phyloP scores from a whole-genome alignment of 2,329 filamentous ascomycete species.

The Epichloe bromicola region DNA sequence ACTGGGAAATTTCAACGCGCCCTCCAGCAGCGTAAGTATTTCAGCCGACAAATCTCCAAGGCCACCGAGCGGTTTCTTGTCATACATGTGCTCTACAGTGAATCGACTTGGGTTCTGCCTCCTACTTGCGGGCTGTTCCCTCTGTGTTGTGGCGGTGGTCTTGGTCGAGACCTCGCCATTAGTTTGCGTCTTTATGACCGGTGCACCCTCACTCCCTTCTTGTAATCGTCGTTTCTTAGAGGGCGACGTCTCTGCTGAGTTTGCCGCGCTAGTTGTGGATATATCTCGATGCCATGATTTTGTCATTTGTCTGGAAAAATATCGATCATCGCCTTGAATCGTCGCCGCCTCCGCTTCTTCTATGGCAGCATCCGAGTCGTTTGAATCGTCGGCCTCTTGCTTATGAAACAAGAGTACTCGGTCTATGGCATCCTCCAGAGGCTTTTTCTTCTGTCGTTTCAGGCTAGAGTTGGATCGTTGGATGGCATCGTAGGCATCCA shows the following conservation, averaged over 20 bases:
- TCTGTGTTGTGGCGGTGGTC: constrained; percentile 8
- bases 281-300: constrained; percentile 24
- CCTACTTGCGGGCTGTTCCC: constrained; percentile 20
- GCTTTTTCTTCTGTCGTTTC: constrained; percentile 66
- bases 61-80: constrained; percentile 16
- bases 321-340: constrained; percentile 22
- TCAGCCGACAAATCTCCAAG: constrained; percentile 14
- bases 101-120: constrained; percentile 17
- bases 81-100: constrained; percentile 16
- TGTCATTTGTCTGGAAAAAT: constrained; percentile 28
- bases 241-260: constrained; percentile 12
- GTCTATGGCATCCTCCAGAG: constrained; percentile 76
- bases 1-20: constrained; percentile 12
- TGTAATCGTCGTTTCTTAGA: constrained; percentile 23
- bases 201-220: constrained; percentile 14
- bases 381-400: constrained; percentile 44
- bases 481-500: constrained; percentile 63
- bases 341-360: constrained; percentile 28
- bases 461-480: constrained; percentile 78
- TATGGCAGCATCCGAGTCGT: constrained; percentile 36
- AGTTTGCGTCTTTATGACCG: constrained; percentile 3
- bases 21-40: constrained; percentile 9
- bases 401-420: constrained; percentile 63
- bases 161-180: not conserved
- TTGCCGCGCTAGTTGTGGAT: constrained; percentile 4